Conservation (phyloP, 1,284 basidiomycete genomes). For the Austroboletus rostrupii region DNA sequence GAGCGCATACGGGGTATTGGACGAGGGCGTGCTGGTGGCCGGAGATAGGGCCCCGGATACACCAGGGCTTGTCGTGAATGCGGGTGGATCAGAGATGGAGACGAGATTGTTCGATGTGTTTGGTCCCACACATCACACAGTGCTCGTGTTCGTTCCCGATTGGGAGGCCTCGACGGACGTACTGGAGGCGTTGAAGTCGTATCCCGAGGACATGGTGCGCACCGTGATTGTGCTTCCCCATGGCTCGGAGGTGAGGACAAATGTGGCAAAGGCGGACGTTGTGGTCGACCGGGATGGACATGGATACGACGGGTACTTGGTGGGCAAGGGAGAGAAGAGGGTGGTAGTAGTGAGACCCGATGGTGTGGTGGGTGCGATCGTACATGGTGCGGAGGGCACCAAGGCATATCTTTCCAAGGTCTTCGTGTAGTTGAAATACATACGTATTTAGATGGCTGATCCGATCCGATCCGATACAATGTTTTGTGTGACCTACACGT, state of each 20-base stretch:
- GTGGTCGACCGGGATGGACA: conserved; percentile 17
- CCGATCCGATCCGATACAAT: too few relatives aligned
- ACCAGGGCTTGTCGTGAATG: conserved; percentile 1
- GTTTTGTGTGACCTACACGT: too few relatives aligned
- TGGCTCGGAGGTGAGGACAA: neutral
- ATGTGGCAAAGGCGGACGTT: neutral
- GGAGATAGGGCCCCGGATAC: conserved; percentile 24
- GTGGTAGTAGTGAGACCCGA: conserved; percentile 36
- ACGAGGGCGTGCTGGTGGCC: conserved; percentile 12
- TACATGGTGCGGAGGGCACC: conserved; percentile 27
- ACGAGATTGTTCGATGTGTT: conserved; percentile 28
- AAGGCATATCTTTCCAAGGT: conserved; percentile 26
- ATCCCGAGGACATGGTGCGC: neutral
- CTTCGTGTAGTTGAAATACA: too few relatives aligned
- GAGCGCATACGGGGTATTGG: conserved; percentile 14
- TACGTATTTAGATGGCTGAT: too few relatives aligned
- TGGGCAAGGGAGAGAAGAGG: conserved; percentile 10
- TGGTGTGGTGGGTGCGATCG: conserved; percentile 35
- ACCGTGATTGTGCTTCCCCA: conserved; percentile 16
- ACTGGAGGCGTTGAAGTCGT: conserved; percentile 5
- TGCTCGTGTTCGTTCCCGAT: conserved; percentile 22
- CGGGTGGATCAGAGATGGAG: neutral
- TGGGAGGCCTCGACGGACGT: conserved; percentile 1
- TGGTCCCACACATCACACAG: conserved; percentile 17
- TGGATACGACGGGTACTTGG: conserved; percentile 21